A percentile compares a stretch with the other conserved stretches of the same genome.
Conservation (phyloP, 208 protist species). For the Sergeia podlipaevii region DNA sequence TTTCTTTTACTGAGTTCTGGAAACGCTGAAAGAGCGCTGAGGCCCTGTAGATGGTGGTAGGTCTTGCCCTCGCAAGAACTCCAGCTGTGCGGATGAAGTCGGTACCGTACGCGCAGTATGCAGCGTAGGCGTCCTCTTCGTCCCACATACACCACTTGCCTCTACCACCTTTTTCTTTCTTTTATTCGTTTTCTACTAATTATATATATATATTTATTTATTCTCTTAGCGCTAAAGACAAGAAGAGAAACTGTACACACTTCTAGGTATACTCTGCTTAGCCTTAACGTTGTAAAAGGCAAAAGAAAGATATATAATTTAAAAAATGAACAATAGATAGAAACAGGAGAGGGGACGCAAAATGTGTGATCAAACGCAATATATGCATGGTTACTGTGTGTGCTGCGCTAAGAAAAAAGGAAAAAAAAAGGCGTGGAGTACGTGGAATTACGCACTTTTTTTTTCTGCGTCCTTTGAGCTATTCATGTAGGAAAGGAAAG, state of each 20-base stretch:
- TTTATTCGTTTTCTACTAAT: neutral
- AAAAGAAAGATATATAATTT: conserved; percentile 1
- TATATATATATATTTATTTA: too few species aligned
- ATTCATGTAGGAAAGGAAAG: too few species aligned
- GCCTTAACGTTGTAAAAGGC: too few species aligned
- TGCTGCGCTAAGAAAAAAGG: conserved; percentile 15
- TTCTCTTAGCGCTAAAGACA: too few species aligned
- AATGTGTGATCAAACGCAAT: neutral
- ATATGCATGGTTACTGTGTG: neutral
- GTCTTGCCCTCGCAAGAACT: conserved; percentile 49
- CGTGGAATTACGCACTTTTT: neutral
- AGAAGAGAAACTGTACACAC: too few species aligned
- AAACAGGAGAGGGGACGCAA: conserved; percentile 8
- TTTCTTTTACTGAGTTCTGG: conserved; percentile 32
- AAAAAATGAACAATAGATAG: conserved; percentile 5
- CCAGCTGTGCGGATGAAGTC: conserved; percentile 77
- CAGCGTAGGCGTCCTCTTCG: conserved; percentile 19
- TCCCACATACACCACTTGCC: too few species aligned
- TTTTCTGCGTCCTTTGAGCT: neutral
- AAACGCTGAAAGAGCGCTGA: conserved; percentile 75
- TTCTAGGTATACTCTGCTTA: too few species aligned
- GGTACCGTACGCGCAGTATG: conserved; percentile 63
- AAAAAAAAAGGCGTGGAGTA: conserved; percentile 11
- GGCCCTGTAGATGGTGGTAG: conserved; percentile 71
- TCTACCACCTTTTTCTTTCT: neutral